A percentile compares a stretch with the other conserved stretches of the same genome.
phyloP scores from a whole-genome alignment of 768 basidiomycete species.

The Astraeus odoratus region DNA sequence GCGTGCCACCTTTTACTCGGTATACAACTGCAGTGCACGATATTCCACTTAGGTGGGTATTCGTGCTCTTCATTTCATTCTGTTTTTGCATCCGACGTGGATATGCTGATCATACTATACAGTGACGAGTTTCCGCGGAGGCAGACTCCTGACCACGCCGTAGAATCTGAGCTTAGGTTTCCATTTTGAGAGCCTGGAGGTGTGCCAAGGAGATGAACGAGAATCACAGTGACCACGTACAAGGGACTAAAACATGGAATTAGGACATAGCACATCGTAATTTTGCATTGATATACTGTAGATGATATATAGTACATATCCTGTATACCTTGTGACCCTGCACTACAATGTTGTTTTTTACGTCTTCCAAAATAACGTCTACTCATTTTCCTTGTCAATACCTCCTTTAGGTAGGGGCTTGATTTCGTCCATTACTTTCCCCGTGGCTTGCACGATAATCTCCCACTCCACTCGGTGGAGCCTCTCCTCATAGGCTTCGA shows the following conservation, averaged over 20 bases:
- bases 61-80: background rate
- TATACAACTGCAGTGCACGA: background rate
- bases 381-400: conserved; percentile 5
- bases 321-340: background rate
- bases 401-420: conserved; percentile 18
- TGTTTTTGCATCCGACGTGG: background rate
- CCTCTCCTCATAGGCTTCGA: conserved; percentile 66
- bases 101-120: background rate
- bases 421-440: conserved; percentile 55
- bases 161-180: background rate
- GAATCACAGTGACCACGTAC: background rate
- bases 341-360: background rate
- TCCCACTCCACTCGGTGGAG: conserved; percentile 84
- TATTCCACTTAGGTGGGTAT: background rate
- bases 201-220: background rate
- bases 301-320: background rate
- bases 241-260: background rate
- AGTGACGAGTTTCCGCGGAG: background rate
- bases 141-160: background rate
- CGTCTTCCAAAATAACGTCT: background rate
- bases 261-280: background rate
- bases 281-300: too few species aligned
- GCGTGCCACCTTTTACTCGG: background rate
- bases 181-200: background rate
- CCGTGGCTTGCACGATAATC: conserved; percentile 83